phyloP scores from a whole-genome alignment of 345 rosid genomes.

The Punica granatum region DNA sequence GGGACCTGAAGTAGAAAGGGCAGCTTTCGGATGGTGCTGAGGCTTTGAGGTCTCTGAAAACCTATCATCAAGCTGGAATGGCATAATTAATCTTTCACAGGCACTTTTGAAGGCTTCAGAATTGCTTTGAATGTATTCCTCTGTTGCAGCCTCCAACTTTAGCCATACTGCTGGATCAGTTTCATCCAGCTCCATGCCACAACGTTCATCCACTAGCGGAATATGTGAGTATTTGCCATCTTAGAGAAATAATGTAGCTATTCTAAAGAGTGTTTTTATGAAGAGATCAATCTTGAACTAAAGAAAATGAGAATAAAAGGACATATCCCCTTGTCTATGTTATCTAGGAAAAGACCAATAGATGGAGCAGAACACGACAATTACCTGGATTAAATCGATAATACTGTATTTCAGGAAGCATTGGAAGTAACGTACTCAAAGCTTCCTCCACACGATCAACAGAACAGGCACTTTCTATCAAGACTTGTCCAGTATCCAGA shows the following conservation, averaged over 20 bases:
- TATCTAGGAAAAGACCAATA: background rate
- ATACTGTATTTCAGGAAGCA: constrained; percentile 91
- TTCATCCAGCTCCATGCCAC: constrained; percentile 97
- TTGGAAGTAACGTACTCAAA: constrained; percentile 81
- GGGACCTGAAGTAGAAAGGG: constrained; percentile 39
- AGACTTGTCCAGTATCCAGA: constrained; percentile 94
- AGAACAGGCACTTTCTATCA: constrained; percentile 98
- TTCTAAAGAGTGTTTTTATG: background rate
- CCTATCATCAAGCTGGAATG: constrained; percentile 73
- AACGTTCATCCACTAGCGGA: constrained; percentile 83
- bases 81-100: constrained; percentile 69
- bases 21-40: constrained; percentile 28
- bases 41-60: constrained; percentile 47
- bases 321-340: background rate
- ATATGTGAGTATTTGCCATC: constrained; percentile 13
- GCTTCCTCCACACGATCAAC: constrained; percentile 99
- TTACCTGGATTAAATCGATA: constrained; percentile 92
- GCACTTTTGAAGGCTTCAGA: constrained; percentile 58
- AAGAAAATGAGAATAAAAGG: background rate
- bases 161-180: constrained; percentile 96
- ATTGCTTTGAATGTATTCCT: constrained; percentile 70
- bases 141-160: constrained; percentile 78
- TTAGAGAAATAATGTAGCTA: background rate
- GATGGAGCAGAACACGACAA: background rate
- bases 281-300: background rate